Percentiles rank a stretch among this genome's conserved stretches.
phyloP scores from a whole-genome alignment of 805 yeast species.

The Cyberlindnera euphorbiae region DNA sequence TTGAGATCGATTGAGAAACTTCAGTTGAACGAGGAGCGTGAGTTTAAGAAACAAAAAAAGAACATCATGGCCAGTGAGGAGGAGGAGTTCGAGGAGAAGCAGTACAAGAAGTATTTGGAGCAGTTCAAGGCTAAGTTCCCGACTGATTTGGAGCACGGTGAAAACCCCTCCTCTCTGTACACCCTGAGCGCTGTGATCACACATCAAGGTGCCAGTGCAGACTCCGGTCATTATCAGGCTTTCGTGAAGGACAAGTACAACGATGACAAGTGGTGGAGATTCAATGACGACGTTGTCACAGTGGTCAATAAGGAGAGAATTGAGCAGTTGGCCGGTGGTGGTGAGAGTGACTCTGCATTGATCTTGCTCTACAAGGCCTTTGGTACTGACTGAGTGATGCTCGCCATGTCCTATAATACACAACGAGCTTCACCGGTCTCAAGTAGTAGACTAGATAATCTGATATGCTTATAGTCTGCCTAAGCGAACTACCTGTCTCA shows the following conservation, averaged over 20 bases:
- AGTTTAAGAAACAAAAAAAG: constrained; percentile 54
- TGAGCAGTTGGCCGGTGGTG: constrained; percentile 91
- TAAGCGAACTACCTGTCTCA: no score
- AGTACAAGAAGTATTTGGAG: constrained; percentile 44
- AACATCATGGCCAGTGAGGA: constrained; percentile 45
- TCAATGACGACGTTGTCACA: constrained; percentile 87
- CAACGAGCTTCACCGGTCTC: no score
- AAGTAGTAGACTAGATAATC: no score
- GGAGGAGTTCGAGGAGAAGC: constrained; percentile 42
- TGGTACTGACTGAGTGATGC: constrained; percentile 43
- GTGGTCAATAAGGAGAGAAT: constrained; percentile 76
- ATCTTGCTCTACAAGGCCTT: constrained; percentile 80
- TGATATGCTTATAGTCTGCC: no score
- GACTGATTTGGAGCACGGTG: constrained; percentile 48
- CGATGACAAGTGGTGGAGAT: constrained; percentile 88
- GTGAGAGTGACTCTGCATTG: constrained; percentile 94
- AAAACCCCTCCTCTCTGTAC: constrained; percentile 84
- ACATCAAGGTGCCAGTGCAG: constrained; percentile 93
- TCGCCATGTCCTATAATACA: no score
- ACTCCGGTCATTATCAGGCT: constrained; percentile 95
- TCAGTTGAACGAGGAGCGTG: constrained; percentile 65
- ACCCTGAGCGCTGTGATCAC: constrained; percentile 80
- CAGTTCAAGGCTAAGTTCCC: constrained; percentile 43
- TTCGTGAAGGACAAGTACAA: constrained; percentile 71
- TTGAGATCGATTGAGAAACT: constrained; percentile 72